Evolutionary conservation across 176 grass and related monocot species (phyloP).

Genomic region (Otatea glauca): DNA sequence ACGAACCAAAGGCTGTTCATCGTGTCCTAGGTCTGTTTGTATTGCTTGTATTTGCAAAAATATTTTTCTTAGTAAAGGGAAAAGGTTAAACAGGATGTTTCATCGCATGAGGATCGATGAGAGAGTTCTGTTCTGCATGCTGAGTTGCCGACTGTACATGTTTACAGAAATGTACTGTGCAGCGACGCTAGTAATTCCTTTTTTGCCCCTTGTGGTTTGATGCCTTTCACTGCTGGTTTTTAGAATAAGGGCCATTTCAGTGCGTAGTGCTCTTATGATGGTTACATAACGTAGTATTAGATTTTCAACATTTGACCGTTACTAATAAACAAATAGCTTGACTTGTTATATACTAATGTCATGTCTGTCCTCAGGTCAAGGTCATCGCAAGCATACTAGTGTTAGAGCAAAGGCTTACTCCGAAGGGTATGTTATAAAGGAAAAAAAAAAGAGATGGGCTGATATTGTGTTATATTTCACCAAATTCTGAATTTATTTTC

Average conservation of each 20-base stretch:
- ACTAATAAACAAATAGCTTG: not conserved
- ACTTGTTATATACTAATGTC: slow-evolving; percentile 11
- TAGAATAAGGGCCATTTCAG: not conserved
- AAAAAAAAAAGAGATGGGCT: not conserved
- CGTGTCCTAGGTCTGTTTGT: not conserved
- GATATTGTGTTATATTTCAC: slow-evolving; percentile 16
- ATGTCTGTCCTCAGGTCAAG: slow-evolving; percentile 56
- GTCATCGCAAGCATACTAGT: slow-evolving; percentile 68
- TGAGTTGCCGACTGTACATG: not conserved
- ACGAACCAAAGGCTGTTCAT: not conserved
- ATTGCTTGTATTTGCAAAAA: not conserved
- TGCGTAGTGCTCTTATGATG: not conserved
- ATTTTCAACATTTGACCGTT: not conserved
- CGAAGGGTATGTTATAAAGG: slow-evolving; percentile 70
- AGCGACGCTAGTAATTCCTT: not conserved
- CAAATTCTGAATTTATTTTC: slow-evolving; percentile 11
- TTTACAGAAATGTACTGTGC: not conserved
- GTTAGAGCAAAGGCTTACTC: slow-evolving; percentile 75
- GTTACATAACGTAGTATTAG: not conserved
- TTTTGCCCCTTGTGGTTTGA: not conserved
- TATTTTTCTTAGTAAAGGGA: not conserved
- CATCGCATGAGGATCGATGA: not conserved
- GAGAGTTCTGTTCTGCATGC: not conserved
- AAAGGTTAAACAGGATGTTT: not conserved
- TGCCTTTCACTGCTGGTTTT: not conserved